Base-by-base conservation (phyloP, 768 basidiomycete genomes). In the Tricholoma sp. region DNA sequence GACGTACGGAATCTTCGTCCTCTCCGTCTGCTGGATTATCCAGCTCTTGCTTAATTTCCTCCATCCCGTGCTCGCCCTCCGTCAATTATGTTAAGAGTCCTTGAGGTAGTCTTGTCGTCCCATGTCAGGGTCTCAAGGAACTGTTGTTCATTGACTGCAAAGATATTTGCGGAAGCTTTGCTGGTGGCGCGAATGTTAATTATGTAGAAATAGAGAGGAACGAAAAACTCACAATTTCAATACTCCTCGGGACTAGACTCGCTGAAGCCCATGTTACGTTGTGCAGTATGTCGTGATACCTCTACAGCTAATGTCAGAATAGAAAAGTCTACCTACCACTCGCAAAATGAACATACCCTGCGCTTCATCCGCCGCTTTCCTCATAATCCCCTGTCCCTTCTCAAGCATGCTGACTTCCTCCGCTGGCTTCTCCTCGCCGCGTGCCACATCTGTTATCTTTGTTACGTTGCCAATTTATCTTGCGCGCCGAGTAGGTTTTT, bases 171-270 rank as follows among this genome's bases (percentile, higher is more conserved):
- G 6, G 80, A 74, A 0, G 86, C 84, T 74, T 96, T 94, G 37
- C 94, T 96, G 60, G 22, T 51, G 34, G 41, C 1, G 47, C 34
- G 18, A 41, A 9, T n/a, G n/a, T 41, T 11, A 37, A 29, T 18
- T 32, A 24, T 21, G 27, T n/a, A 50, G 18, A 27, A n/a, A 37
- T 12, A 9, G 32, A 29, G 32, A 32, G n/a, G 49, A 34, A 2
- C 9, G 50, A n/a, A 55, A 1, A 11, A 32, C 88, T 46, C 59
- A 93, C 90, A 95, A 76, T 68, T 79, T 75, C 85, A 85, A 69
- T 99, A 99, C 68, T 98, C 91, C 35, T 89, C 86, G 12, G 98
- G 74, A 66, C 87, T 91, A 57, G 91, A 86, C 66, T 91, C 86
- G 56, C 83, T 89, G 4, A 99, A 75, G 0, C 89, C 85, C 45